Percentiles rank a stretch among this genome's conserved stretches.
Evolutionary conservation across 2,329 filamentous ascomycete species (phyloP).

Genomic region (Aspergillus transmontanensis): DNA sequence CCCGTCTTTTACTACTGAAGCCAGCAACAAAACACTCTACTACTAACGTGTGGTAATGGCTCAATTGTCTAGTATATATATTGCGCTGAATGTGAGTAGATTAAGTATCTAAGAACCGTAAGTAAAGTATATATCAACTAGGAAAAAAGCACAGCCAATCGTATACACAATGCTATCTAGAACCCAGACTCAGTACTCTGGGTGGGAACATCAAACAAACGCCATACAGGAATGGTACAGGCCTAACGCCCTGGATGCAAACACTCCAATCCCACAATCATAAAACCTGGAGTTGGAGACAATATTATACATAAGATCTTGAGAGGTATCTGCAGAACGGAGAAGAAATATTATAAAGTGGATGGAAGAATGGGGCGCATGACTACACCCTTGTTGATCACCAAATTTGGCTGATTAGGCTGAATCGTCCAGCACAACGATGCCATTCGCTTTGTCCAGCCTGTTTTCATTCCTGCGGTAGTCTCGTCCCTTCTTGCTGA

Average conservation of each 20-base stretch:
- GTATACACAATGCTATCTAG: background rate
- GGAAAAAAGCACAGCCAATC: background rate
- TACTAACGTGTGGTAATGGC: background rate
- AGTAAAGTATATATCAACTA: background rate
- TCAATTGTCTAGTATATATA: background rate
- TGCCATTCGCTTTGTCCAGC: constrained; percentile 50
- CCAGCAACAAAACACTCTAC: background rate
- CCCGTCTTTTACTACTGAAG: background rate
- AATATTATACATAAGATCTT: constrained; percentile 1
- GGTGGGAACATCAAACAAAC: background rate
- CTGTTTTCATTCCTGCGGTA: constrained; percentile 61
- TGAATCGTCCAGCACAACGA: constrained; percentile 30
- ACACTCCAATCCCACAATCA: background rate
- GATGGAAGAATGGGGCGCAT: background rate
- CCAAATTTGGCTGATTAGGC: background rate
- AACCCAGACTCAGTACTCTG: background rate
- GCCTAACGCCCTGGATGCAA: background rate
- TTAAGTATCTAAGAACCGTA: background rate
- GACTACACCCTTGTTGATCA: background rate
- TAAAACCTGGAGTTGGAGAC: background rate
- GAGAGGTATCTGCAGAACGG: constrained; percentile 2
- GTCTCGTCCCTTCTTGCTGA: constrained; percentile 59
- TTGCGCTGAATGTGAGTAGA: background rate
- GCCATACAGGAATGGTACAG: background rate
- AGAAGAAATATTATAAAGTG: background rate